These are phyloP conservation scores for Candida boidinii DNA, from an alignment of 805 yeast genomes.

Conservation along the genomic window DNA sequence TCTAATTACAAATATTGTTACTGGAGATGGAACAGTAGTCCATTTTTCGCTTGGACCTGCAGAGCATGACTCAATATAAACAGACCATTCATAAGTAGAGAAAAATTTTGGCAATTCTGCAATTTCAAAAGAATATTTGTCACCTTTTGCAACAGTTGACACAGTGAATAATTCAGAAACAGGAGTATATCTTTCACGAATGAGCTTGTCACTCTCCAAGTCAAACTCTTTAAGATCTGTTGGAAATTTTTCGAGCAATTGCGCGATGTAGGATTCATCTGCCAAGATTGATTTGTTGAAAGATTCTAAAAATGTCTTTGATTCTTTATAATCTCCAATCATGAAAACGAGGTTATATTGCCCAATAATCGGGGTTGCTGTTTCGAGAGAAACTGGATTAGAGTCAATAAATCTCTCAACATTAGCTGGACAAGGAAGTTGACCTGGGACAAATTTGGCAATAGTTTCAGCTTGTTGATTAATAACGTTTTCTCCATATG, in stretches of 20 bases:
- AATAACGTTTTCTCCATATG: constrained; percentile 3
- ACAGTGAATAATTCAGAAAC: constrained; percentile 5
- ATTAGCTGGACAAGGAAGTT: constrained; percentile 8
- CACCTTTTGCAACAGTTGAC: background rate
- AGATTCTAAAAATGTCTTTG: too few relatives aligned
- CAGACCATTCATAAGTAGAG: constrained; percentile 6
- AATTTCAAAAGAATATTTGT: constrained; percentile 1
- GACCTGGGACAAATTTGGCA: constrained; percentile 2
- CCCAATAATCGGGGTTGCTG: constrained; percentile 8
- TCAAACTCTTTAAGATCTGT: background rate
- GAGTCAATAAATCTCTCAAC: constrained; percentile 8
- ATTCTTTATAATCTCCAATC: background rate
- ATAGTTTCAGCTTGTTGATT: constrained; percentile 1
- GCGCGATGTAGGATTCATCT: too few relatives aligned
- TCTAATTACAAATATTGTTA: constrained; percentile 10
- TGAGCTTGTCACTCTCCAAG: constrained; percentile 3
- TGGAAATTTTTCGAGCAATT: background rate
- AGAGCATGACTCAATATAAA: constrained; percentile 2
- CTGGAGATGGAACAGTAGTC: background rate
- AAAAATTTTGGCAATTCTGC: constrained; percentile 5
- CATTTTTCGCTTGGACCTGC: constrained; percentile 4
- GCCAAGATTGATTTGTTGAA: too few relatives aligned
- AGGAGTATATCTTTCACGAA: constrained; percentile 6
- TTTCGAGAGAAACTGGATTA: constrained; percentile 8
- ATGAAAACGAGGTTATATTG: constrained; percentile 6